Conservation (phyloP, 768 basidiomycete genomes). For the Piloderma croceum region DNA sequence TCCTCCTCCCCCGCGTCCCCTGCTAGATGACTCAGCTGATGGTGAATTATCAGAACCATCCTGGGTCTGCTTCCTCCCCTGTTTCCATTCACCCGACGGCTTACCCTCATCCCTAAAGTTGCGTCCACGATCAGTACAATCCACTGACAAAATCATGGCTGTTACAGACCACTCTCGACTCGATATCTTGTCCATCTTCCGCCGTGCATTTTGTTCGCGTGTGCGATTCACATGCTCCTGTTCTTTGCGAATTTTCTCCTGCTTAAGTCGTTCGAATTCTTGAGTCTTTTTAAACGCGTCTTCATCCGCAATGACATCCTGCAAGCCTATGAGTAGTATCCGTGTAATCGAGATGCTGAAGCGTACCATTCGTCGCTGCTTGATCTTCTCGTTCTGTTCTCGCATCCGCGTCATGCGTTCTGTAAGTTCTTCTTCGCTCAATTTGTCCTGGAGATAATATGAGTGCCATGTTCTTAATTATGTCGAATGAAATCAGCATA, state of each 20-base stretch:
- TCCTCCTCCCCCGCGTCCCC: too few relatives aligned
- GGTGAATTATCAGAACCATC: too few relatives aligned
- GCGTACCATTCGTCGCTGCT: slow-evolving; percentile 56
- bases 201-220: slow-evolving; percentile 71
- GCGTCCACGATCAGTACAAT: too few relatives aligned
- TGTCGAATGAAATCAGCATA: slow-evolving; percentile 28
- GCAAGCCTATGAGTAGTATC: slow-evolving; percentile 6
- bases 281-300: slow-evolving; percentile 70
- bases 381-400: slow-evolving; percentile 73
- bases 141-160: too few relatives aligned
- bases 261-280: slow-evolving; percentile 54
- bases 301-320: slow-evolving; percentile 82
- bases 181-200: slow-evolving; percentile 77
- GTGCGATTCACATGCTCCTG: slow-evolving; percentile 66
- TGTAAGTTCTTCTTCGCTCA: slow-evolving; percentile 59
- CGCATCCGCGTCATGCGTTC: slow-evolving; percentile 67
- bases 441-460: slow-evolving; percentile 49
- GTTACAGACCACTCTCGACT: slow-evolving; percentile 83
- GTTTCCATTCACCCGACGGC: background rate
- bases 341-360: background rate
- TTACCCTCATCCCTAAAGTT: background rate
- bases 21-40: too few relatives aligned
- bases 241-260: slow-evolving; percentile 53
- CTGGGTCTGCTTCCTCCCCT: background rate
- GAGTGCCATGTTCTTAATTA: background rate